Evolutionary conservation across 768 basidiomycete species (phyloP).

Genomic region (Kwoniella mangroviensis): DNA sequence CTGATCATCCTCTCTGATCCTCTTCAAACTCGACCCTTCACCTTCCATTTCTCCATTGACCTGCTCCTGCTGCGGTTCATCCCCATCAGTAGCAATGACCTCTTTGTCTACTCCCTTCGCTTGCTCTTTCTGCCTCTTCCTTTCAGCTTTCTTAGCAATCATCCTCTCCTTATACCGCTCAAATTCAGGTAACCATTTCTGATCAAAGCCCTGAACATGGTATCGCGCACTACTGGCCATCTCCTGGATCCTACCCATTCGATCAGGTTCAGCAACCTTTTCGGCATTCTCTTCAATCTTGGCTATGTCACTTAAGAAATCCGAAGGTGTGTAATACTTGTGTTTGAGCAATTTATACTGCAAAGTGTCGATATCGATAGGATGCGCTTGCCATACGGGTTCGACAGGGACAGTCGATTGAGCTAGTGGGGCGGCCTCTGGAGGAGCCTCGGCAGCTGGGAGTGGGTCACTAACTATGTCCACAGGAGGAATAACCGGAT

Average conservation of each 20-base stretch:
- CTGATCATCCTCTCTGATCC: slow-evolving; percentile 25
- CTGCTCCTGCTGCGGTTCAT: not conserved
- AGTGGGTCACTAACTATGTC: not conserved
- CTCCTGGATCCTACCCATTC: slow-evolving; percentile 78
- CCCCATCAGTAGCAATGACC: not conserved
- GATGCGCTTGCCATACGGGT: slow-evolving; percentile 60
- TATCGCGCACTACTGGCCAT: slow-evolving; percentile 81
- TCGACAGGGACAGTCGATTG: slow-evolving; percentile 25
- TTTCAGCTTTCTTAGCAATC: slow-evolving; percentile 62
- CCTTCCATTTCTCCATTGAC: not conserved
- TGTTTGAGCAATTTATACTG: slow-evolving; percentile 80
- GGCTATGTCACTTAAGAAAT: slow-evolving; percentile 73
- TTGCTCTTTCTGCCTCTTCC: slow-evolving; percentile 40
- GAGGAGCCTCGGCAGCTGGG: not conserved
- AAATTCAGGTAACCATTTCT: slow-evolving; percentile 76
- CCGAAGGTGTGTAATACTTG: slow-evolving; percentile 81
- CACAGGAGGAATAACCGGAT: not conserved
- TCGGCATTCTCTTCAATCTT: slow-evolving; percentile 64
- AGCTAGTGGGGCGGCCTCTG: not conserved
- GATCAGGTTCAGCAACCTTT: slow-evolving; percentile 71
- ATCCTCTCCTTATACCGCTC: slow-evolving; percentile 79
- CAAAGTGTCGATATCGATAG: slow-evolving; percentile 92
- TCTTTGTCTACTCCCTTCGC: not conserved
- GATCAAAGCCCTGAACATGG: slow-evolving; percentile 56
- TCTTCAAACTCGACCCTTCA: slow-evolving; percentile 15